These are phyloP conservation scores for Gossypium bickii DNA, from an alignment of 345 rosid species.

Conservation along the genomic window DNA sequence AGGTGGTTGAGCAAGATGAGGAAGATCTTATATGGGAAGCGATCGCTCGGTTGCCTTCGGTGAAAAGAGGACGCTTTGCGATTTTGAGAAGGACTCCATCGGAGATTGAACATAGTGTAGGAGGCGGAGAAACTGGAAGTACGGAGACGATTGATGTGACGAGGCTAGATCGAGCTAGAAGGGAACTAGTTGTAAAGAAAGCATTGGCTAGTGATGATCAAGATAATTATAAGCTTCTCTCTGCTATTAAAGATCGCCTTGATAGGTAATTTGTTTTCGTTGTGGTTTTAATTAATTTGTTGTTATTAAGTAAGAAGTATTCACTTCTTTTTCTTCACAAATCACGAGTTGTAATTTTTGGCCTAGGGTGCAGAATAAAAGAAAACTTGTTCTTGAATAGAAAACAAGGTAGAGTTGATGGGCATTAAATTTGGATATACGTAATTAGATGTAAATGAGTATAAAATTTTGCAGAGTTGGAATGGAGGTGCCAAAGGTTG, in stretches of 20 bases:
- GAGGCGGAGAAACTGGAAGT: not conserved
- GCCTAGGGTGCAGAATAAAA: no score
- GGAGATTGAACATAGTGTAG: conserved; percentile 12
- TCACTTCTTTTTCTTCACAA: not conserved
- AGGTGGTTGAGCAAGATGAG: conserved; percentile 62
- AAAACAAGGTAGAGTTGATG: no score
- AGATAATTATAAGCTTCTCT: conserved; percentile 62
- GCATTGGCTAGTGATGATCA: conserved; percentile 84
- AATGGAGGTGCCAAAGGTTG: conserved; percentile 65
- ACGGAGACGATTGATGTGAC: conserved; percentile 66
- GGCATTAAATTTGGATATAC: no score
- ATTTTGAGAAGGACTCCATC: conserved; percentile 38
- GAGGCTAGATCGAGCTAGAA: conserved; percentile 45
- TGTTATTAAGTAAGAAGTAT: not conserved
- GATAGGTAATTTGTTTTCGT: conserved; percentile 37
- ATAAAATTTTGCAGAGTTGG: conserved; percentile 47
- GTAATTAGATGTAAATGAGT: no score
- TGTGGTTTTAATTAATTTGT: not conserved
- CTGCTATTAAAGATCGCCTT: conserved; percentile 71
- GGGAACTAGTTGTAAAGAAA: conserved; percentile 70
- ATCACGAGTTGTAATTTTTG: not conserved
- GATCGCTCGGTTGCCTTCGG: conserved; percentile 62
- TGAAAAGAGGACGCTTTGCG: conserved; percentile 42
- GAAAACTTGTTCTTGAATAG: no score
- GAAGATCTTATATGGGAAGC: conserved; percentile 77